Evolutionary conservation across 768 basidiomycete species (phyloP).

Genomic region (Galerina sulciceps): DNA sequence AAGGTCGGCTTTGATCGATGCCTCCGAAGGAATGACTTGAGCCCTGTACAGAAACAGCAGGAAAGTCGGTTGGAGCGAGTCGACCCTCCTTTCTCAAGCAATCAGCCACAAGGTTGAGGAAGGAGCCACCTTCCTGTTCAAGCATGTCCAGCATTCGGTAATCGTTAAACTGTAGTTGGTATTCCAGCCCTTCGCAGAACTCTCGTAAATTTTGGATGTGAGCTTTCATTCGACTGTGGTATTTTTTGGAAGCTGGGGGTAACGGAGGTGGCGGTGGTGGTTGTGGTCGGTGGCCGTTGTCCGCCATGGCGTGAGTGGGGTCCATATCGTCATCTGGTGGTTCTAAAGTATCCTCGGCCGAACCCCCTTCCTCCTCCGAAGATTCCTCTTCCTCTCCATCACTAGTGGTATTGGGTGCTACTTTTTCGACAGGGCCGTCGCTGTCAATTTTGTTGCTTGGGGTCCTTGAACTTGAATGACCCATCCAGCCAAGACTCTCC

Average conservation of each 20-base stretch:
- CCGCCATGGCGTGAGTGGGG: neutral
- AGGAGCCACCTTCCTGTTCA: constrained; percentile 44
- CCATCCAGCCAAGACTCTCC: constrained; percentile 33
- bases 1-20: constrained; percentile 1
- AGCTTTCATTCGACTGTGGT: constrained; percentile 40
- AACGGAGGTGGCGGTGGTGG: constrained; percentile 5
- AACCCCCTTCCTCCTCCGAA: neutral
- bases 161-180: constrained; percentile 50
- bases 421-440: neutral
- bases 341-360: neutral
- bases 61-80: constrained; percentile 15
- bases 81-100: constrained; percentile 46
- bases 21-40: neutral
- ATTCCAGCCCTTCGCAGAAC: constrained; percentile 50
- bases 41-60: neutral
- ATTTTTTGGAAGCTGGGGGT: constrained; percentile 26
- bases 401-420: neutral
- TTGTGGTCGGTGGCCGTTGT: constrained; percentile 1
- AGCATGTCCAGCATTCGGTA: constrained; percentile 44
- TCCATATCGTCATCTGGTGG: neutral
- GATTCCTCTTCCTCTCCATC: constrained; percentile 14
- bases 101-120: constrained; percentile 40
- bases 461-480: neutral
- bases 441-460: neutral
- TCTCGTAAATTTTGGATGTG: constrained; percentile 48